Base-by-base conservation (phyloP, 2,329 filamentous ascomycete genomes). In the Colletotrichum cereale region DNA sequence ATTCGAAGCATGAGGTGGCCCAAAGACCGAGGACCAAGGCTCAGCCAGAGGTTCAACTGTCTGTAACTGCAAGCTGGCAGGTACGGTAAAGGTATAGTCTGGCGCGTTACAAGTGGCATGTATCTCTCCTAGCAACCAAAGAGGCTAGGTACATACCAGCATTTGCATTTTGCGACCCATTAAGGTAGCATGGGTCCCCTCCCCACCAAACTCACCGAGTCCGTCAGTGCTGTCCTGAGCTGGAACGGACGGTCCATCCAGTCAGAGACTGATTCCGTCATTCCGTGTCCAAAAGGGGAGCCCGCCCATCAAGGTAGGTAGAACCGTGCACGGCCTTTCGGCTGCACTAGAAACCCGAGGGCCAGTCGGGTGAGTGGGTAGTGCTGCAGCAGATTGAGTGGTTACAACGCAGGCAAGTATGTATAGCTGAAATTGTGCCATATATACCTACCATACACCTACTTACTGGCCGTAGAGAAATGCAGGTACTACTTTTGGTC, bases 11-110 rank as follows among this genome's bases (percentile, higher is more conserved):
- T 65, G 66, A 61, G 60, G 52, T 62, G 61, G 56, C 66, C 61
- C 52, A 56, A 72, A 53, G 55, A 38, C n/a, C 29, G 10, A 53
- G 36, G 55, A 5, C 34, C 18, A n/a, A 55, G 31, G 34, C 36
- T 11, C 36, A 38, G 24, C 38, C 31, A 60, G 26, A 44, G 18
- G 21, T 1, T 5, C 34, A 57, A 57, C 34, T 52, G 31, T 21
- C 34, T 52, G 31, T 21, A 52, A 62, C 14, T 70, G 72, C 72
- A 73, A 73, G 70, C 72, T 73, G 70, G 72, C 70, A 73, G 69
- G 57, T 72, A 71, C 70, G 60, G 47, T 58, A 47, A 53, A 47
- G 53, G 64, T 53, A 56, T 56, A 44, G 57, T 57, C 38, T 57
- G 26, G 56, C 62, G n/a, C 31, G 64, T 44, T 58, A 62, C 36